phyloP scores from a whole-genome alignment of 129 eudicot genomes.

The Arctium lappa region DNA sequence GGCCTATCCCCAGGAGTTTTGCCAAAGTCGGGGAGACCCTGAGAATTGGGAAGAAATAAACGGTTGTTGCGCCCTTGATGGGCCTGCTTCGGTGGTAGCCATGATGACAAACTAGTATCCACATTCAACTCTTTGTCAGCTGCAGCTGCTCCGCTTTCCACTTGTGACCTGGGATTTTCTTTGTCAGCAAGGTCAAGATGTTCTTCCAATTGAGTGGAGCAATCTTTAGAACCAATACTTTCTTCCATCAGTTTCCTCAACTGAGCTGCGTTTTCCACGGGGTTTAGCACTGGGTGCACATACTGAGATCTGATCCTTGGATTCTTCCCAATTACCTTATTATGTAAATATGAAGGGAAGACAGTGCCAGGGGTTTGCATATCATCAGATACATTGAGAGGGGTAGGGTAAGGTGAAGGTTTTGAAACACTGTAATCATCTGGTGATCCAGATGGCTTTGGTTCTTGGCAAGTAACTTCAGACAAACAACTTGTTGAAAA shows the following conservation, averaged over 20 bases:
- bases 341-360: slow-evolving; percentile 46
- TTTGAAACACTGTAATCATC: slow-evolving; percentile 37
- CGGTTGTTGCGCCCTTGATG: slow-evolving; percentile 23
- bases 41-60: not conserved
- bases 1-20: slow-evolving; percentile 68
- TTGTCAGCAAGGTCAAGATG: slow-evolving; percentile 25
- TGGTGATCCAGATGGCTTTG: slow-evolving; percentile 27
- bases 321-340: slow-evolving; percentile 37
- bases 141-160: slow-evolving; percentile 13
- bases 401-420: slow-evolving; percentile 81
- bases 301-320: slow-evolving; percentile 73
- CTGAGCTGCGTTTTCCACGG: slow-evolving; percentile 43
- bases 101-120: slow-evolving; percentile 61
- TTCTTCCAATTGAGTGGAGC: slow-evolving; percentile 29
- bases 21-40: slow-evolving; percentile 26
- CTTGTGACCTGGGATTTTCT: slow-evolving; percentile 22
- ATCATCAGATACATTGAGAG: slow-evolving; percentile 53
- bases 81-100: slow-evolving; percentile 53
- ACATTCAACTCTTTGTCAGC: slow-evolving; percentile 32
- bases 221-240: slow-evolving; percentile 20
- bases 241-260: slow-evolving; percentile 38
- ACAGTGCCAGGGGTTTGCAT: slow-evolving; percentile 94
- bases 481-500: slow-evolving; percentile 41
- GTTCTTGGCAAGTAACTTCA: slow-evolving; percentile 33
- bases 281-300: slow-evolving; percentile 49